Evolutionary conservation across 2,329 filamentous ascomycete genomes (phyloP), one percentile per base, ranked within the genome.

Genomic region (Monilinia polystroma): DNA sequence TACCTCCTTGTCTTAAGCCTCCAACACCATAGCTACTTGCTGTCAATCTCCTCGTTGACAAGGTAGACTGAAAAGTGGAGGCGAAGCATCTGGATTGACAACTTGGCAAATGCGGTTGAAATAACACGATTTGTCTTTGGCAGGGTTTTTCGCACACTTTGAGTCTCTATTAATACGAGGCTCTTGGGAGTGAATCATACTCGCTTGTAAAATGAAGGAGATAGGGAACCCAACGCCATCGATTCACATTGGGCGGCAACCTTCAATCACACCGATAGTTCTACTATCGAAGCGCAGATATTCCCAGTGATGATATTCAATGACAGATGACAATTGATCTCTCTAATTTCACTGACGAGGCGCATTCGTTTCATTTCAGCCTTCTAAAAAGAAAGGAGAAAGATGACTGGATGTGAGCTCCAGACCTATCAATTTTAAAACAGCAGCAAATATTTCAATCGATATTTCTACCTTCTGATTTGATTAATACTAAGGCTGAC

Each of bases 21-120:
- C 18, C 23, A 26, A 23, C 47, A 45, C 45, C 16, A 29, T 45
- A 1, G 26, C 14, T 41, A 6, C 14, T 23, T 41, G 54, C 35
- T 45, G 14, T 49, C 64, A 54, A 35, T 45, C 16, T 45, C 7
- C 4, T n/a, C 35, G 7, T 66, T 54, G 38, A 60, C 16, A 53
- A 26, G 38, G 38, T 7, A 47, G 20, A 26, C 38, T 18, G 38
- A 26, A 60, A 54, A 55, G 35, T 62, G 64, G 45, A 66, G 47
- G 47, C 47, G 38, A 38, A 62, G 56, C 64, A 66, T 53, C 18
- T 18, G 20, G 32, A 63, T n/a, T 32, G 20, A 60, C 32, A n/a
- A 51, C 8, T 54, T 62, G n/a, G 56, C 41, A 66, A 43, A 32
- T 20, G 54, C 38, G 38, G 64, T 56, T 66, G 56, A 60, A 41